Conservation (phyloP, 257 asterid species). For the Capsicum chinense region DNA sequence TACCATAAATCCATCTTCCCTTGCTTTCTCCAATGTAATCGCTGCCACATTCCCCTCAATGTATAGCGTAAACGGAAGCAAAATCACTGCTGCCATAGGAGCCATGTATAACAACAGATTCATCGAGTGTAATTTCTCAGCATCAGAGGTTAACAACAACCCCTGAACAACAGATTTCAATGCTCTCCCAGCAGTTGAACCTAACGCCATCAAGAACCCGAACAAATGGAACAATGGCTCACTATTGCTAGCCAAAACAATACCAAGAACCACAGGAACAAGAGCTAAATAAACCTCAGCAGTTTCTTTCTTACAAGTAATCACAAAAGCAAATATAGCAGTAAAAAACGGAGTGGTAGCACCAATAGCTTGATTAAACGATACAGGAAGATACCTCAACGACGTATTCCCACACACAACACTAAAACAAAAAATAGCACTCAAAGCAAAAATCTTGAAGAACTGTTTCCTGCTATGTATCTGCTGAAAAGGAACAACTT, state of each 20-base stretch:
- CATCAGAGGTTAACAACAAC: constrained; percentile 75
- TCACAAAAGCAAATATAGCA: constrained; percentile 83
- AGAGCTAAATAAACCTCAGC: constrained; percentile 89
- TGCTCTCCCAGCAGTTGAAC: constrained; percentile 96
- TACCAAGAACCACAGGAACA: constrained; percentile 90
- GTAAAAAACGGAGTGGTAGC: constrained; percentile 97
- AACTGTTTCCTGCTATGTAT: constrained; percentile 84
- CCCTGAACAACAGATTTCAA: constrained; percentile 95
- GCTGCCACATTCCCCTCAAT: constrained; percentile 88
- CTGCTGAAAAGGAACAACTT: constrained; percentile 86
- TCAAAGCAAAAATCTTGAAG: constrained; percentile 74
- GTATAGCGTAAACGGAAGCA: constrained; percentile 78
- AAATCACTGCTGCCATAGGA: constrained; percentile 86
- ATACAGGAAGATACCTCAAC: constrained; percentile 81
- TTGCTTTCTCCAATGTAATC: constrained; percentile 63
- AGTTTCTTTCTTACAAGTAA: constrained; percentile 79
- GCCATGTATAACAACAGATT: constrained; percentile 94
- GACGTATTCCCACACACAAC: constrained; percentile 98
- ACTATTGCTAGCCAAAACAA: constrained; percentile 89
- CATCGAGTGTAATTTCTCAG: constrained; percentile 92
- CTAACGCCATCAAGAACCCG: constrained; percentile 82
- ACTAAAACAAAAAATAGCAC: constrained; percentile 79
- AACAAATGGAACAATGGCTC: constrained; percentile 91
- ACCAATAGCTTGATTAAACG: constrained; percentile 95
- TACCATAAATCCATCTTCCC: constrained; percentile 68